Conservation (phyloP, 108 stramenopile genomes). For the Cyclotella baltica region DNA sequence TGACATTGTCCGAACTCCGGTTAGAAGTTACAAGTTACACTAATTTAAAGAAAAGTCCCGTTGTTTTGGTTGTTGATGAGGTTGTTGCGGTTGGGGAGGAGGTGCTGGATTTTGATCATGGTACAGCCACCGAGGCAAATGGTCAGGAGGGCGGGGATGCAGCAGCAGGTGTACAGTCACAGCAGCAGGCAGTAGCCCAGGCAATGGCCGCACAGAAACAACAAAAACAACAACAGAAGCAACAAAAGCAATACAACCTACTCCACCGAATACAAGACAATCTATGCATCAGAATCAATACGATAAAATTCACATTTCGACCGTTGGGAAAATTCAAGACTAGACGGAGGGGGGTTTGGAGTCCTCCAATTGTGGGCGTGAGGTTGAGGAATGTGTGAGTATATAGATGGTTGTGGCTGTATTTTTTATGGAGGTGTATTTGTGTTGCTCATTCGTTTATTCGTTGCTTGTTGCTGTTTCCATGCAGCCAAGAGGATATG, state of each 20-base stretch:
- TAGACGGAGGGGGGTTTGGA: conserved; percentile 67
- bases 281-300: conserved; percentile 65
- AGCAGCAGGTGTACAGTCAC: conserved; percentile 30
- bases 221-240: background rate
- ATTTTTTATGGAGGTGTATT: background rate
- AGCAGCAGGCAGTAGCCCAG: conserved; percentile 69
- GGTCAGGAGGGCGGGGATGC: background rate
- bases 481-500: too few relatives aligned
- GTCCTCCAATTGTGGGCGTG: conserved; percentile 60
- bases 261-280: conserved; percentile 71
- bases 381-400: conserved; percentile 49
- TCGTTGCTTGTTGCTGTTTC: too few relatives aligned
- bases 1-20: conserved; percentile 67
- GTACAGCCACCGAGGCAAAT: background rate
- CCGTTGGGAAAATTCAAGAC: conserved; percentile 85
- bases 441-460: too few relatives aligned
- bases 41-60: conserved; percentile 83
- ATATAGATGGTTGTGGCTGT: background rate
- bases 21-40: conserved; percentile 81
- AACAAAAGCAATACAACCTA: background rate
- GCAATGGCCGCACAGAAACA: background rate
- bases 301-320: conserved; percentile 59
- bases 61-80: conserved; percentile 75
- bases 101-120: conserved; percentile 56
- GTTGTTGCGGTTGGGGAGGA: conserved; percentile 61